These are phyloP conservation scores for Brachypodium distachyon DNA, from an alignment of 202 grass and related monocot genomes.

Conservation along the genomic window DNA sequence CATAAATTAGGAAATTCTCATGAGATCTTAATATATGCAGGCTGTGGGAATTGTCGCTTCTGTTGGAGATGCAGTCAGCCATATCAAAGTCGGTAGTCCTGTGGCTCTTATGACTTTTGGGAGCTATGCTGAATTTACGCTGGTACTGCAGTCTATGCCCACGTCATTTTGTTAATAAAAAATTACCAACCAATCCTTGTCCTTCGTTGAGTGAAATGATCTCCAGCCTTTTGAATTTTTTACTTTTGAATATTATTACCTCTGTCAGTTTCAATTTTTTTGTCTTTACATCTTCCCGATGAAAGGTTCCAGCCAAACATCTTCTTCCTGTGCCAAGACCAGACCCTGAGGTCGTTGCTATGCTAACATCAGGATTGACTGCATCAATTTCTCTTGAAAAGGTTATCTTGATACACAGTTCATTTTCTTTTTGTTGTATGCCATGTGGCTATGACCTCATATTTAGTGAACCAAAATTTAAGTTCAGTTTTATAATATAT, in stretches of 20 bases:
- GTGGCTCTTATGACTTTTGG: constrained; percentile 98
- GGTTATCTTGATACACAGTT: constrained; percentile 19
- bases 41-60: constrained; percentile 85
- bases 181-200: constrained; percentile 10
- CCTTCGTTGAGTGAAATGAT: constrained; percentile 11
- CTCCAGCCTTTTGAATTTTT: not conserved
- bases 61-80: constrained; percentile 70
- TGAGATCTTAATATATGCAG: constrained; percentile 38
- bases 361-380: constrained; percentile 96
- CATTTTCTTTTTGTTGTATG: not conserved
- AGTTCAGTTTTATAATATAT: not conserved
- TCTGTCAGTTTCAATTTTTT: constrained; percentile 11
- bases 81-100: constrained; percentile 86
- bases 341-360: constrained; percentile 92
- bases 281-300: constrained; percentile 32
- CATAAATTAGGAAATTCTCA: not conserved
- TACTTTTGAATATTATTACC: not conserved
- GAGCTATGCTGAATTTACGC: constrained; percentile 77
- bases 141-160: constrained; percentile 37
- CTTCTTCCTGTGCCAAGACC: constrained; percentile 93
- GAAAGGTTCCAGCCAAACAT: constrained; percentile 82
- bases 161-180: constrained; percentile 8
- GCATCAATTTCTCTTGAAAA: constrained; percentile 99
- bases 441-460: not conserved
- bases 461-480: constrained; percentile 9